Conservation (phyloP, 352 stramenopile species). For the Globisporangium mamillatum region DNA sequence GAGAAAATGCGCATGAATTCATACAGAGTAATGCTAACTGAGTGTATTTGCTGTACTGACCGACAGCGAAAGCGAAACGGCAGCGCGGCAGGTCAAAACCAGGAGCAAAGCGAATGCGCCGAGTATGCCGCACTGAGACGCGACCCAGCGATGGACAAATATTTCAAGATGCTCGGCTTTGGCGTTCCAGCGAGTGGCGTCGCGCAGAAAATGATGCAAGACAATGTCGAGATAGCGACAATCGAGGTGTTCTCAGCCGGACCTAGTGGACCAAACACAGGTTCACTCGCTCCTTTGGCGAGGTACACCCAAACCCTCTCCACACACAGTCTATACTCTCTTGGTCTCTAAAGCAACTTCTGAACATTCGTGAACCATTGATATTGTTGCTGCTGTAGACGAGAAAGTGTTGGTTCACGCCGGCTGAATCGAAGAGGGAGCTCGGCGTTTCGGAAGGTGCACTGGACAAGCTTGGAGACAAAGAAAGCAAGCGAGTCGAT, state of each 20-base stretch:
- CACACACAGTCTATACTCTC: background rate
- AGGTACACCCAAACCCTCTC: background rate
- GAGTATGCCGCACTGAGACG: conserved; percentile 51
- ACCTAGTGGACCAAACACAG: conserved; percentile 25
- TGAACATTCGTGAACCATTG: background rate
- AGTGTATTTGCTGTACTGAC: background rate
- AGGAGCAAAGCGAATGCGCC: conserved; percentile 31
- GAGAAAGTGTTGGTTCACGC: conserved; percentile 11
- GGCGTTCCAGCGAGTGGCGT: conserved; percentile 66
- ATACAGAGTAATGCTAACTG: background rate
- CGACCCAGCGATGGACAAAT: conserved; percentile 75
- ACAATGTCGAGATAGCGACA: conserved; percentile 58
- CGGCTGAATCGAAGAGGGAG: conserved; percentile 36
- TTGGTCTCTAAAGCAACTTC: background rate
- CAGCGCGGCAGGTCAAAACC: conserved; percentile 1
- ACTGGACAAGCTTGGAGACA: conserved; percentile 73
- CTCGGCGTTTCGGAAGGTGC: conserved; percentile 67
- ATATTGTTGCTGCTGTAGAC: background rate
- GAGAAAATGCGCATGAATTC: background rate
- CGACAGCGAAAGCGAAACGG: conserved; percentile 36
- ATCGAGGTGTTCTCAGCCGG: conserved; percentile 58
- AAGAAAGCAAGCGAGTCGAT: conserved; percentile 62
- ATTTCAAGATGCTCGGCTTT: conserved; percentile 85
- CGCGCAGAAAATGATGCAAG: conserved; percentile 79
- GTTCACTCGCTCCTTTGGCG: background rate